phyloP scores from a whole-genome alignment of 78 protist genomes.

The Speleostelium caveatum region DNA sequence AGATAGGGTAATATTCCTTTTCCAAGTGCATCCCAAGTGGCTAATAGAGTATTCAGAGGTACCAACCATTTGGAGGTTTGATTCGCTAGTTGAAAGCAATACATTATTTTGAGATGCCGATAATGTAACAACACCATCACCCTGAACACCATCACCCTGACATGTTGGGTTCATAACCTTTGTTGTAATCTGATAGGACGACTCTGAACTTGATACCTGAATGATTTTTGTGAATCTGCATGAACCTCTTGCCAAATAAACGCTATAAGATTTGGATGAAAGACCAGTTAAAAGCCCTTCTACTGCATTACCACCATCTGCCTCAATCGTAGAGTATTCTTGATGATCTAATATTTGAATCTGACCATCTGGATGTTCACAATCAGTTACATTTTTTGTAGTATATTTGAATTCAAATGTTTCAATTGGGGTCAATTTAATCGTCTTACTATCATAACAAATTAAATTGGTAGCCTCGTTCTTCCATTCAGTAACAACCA shows the following conservation, averaged over 20 bases:
- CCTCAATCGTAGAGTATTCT: not conserved
- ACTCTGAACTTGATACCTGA: not conserved
- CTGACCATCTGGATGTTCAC: not conserved
- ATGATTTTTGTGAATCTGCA: not conserved
- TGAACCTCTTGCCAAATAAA: not conserved
- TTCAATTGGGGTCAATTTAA: not conserved
- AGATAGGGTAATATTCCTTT: not conserved
- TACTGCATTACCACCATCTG: not conserved
- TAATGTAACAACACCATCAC: not conserved
- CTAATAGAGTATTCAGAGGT: not conserved
- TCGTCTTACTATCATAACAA: not conserved
- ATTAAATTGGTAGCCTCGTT: not conserved
- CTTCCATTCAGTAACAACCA: not conserved
- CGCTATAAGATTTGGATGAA: not conserved
- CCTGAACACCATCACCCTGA: not conserved
- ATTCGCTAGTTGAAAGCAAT: not conserved
- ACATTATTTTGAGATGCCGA: not conserved
- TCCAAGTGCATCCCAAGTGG: not conserved
- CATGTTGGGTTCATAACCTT: not conserved
- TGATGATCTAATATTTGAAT: not conserved
- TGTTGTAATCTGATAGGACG: not conserved
- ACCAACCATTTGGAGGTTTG: not conserved
- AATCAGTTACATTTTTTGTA: not conserved
- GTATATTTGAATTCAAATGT: constrained; percentile 1
- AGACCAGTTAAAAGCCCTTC: not conserved